Evolutionary conservation across 2,329 filamentous ascomycete genomes (phyloP).

Genomic region (Pyrenochaeta sp.): DNA sequence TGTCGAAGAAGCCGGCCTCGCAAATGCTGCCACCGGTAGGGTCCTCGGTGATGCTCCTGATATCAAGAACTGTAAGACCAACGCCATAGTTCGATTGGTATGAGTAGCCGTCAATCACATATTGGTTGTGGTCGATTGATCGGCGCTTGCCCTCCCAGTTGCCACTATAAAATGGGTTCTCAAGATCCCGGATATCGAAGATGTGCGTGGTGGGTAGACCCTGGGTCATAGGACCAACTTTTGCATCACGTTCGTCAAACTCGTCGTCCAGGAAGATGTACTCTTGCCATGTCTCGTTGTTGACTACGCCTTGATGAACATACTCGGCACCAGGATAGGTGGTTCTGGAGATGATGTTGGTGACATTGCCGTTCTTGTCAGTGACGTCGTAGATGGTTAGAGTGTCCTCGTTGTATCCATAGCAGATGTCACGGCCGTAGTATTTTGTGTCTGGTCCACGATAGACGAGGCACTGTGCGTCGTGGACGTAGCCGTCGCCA

Average conservation of each 20-base stretch:
- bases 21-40: slow-evolving; percentile 46
- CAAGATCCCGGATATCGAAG: slow-evolving; percentile 41
- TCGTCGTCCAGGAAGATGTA: slow-evolving; percentile 43
- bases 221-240: slow-evolving; percentile 37
- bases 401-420: slow-evolving; percentile 62
- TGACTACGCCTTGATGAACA: slow-evolving; percentile 60
- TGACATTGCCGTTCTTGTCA: slow-evolving; percentile 50
- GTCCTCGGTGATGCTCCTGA: slow-evolving; percentile 46
- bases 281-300: slow-evolving; percentile 33
- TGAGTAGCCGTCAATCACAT: slow-evolving; percentile 44
- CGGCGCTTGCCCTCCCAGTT: slow-evolving; percentile 46
- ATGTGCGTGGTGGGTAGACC: slow-evolving; percentile 42
- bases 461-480: slow-evolving; percentile 65
- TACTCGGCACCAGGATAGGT: slow-evolving; percentile 61
- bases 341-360: slow-evolving; percentile 59
- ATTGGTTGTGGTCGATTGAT: slow-evolving; percentile 55
- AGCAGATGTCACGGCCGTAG: slow-evolving; percentile 60
- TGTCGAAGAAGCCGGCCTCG: slow-evolving; percentile 51
- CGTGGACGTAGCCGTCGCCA: slow-evolving; percentile 65
- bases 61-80: slow-evolving; percentile 48
- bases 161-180: slow-evolving; percentile 46
- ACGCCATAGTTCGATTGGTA: slow-evolving; percentile 52
- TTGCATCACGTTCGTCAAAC: slow-evolving; percentile 38
- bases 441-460: slow-evolving; percentile 58
- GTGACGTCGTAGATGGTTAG: slow-evolving; percentile 60